Evolutionary conservation across 768 basidiomycete species (phyloP).

Genomic region (Daedalea quercina): DNA sequence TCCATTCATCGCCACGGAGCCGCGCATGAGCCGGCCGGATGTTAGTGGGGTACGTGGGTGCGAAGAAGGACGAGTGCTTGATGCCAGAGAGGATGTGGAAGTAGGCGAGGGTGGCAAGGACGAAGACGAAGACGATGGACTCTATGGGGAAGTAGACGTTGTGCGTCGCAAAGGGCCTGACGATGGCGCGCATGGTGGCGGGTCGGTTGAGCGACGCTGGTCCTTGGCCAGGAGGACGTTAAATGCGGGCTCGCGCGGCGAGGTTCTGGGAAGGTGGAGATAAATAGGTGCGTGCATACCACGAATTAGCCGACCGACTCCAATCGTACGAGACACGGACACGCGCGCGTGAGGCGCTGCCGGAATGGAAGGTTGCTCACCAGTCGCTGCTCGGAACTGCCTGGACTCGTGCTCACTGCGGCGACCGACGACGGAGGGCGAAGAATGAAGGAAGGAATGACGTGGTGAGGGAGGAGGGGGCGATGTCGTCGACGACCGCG

Average conservation of each 20-base stretch:
- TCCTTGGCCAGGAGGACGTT: background rate
- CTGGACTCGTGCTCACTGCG: too few species aligned
- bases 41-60: slow-evolving; percentile 39
- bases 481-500: background rate
- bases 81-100: slow-evolving; percentile 90
- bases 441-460: background rate
- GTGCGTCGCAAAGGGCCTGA: slow-evolving; percentile 64
- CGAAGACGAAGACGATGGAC: slow-evolving; percentile 84
- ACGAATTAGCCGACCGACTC: background rate
- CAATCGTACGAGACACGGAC: background rate
- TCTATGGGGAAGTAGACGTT: slow-evolving; percentile 79
- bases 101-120: slow-evolving; percentile 88
- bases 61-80: slow-evolving; percentile 81
- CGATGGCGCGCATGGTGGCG: slow-evolving; percentile 46
- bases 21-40: slow-evolving; percentile 53
- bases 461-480: background rate
- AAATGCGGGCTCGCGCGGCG: background rate
- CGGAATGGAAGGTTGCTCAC: background rate
- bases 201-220: background rate
- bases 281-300: background rate
- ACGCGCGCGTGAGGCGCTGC: background rate
- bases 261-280: background rate
- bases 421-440: too few species aligned
- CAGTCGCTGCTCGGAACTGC: too few species aligned
- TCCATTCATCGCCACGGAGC: slow-evolving; percentile 53